phyloP scores from a whole-genome alignment of 2,329 filamentous ascomycete species.

The Chrysoporthe deuterocubensis region DNA sequence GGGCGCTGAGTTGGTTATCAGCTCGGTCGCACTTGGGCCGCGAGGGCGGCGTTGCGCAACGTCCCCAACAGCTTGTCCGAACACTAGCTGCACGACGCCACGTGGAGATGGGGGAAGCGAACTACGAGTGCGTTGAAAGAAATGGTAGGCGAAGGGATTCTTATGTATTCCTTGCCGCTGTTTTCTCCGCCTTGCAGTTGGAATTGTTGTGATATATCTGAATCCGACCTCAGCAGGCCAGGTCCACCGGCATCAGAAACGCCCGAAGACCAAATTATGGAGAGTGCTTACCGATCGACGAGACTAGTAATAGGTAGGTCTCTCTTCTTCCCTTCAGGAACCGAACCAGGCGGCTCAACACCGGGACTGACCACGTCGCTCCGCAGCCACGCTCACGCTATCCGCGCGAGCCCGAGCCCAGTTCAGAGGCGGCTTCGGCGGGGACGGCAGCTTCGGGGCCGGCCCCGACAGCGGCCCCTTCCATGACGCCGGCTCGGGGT shows the following conservation, averaged over 20 bases:
- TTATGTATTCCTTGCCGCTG: too few relatives aligned
- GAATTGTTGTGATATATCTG: too few relatives aligned
- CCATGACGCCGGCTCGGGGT: not conserved
- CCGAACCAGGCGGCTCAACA: not conserved
- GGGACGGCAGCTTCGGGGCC: not conserved
- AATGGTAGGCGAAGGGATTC: not conserved
- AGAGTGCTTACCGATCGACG: not conserved
- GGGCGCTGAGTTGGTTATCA: too few relatives aligned
- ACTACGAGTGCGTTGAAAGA: not conserved
- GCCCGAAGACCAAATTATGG: not conserved
- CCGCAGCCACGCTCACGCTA: slow-evolving; percentile 2
- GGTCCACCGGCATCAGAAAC: too few relatives aligned
- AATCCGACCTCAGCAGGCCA: too few relatives aligned
- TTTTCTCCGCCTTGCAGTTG: too few relatives aligned
- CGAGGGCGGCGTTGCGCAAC: slow-evolving; percentile 11
- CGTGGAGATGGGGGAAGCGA: too few relatives aligned
- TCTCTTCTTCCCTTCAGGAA: not conserved
- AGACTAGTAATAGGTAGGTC: not conserved
- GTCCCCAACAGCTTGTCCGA: slow-evolving; percentile 27
- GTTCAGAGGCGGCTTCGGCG: slow-evolving; percentile 8
- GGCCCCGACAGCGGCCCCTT: not conserved
- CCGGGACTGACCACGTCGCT: not conserved
- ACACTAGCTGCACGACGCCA: not conserved
- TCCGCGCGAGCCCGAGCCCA: slow-evolving; percentile 12
- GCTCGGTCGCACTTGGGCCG: too few relatives aligned